Conservation (phyloP, 2,329 filamentous ascomycete species). For the Claviceps paspali region DNA sequence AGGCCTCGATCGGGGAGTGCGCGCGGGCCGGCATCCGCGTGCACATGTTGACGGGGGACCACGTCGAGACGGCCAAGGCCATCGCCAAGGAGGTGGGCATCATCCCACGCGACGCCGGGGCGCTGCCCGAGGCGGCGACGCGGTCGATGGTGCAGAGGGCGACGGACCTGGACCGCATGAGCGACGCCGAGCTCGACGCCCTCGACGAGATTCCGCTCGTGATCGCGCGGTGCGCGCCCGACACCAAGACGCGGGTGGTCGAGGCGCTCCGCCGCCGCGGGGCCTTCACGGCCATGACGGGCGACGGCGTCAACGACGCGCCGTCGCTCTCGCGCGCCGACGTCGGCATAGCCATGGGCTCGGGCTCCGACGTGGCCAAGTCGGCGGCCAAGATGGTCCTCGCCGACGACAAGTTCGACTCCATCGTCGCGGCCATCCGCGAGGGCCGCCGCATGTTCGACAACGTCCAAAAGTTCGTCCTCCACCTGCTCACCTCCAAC, state of each 20-base stretch:
- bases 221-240: slow-evolving; percentile 69
- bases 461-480: slow-evolving; percentile 78
- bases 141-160: slow-evolving; percentile 59
- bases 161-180: slow-evolving; percentile 62
- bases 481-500: slow-evolving; percentile 67
- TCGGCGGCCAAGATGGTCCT: slow-evolving; percentile 69
- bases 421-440: slow-evolving; percentile 68
- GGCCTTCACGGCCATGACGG: slow-evolving; percentile 73
- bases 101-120: slow-evolving; percentile 45
- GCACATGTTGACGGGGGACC: slow-evolving; percentile 76
- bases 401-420: slow-evolving; percentile 79
- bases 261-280: slow-evolving; percentile 67
- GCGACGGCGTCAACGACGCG: slow-evolving; percentile 77
- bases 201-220: slow-evolving; percentile 65
- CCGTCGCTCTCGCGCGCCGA: slow-evolving; percentile 69
- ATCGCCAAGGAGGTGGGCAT: slow-evolving; percentile 71
- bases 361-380: slow-evolving; percentile 74
- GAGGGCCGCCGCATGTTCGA: slow-evolving; percentile 77
- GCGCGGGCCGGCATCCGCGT: slow-evolving; percentile 61
- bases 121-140: slow-evolving; percentile 47
- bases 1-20: slow-evolving; percentile 53
- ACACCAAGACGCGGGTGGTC: slow-evolving; percentile 84
- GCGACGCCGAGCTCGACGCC: slow-evolving; percentile 59
- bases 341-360: slow-evolving; percentile 84
- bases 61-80: slow-evolving; percentile 61